Evolutionary conservation across 495 filamentous ascomycete genomes (phyloP), one percentile per base, ranked within the genome.

Genomic region (Neurospora sp.): DNA sequence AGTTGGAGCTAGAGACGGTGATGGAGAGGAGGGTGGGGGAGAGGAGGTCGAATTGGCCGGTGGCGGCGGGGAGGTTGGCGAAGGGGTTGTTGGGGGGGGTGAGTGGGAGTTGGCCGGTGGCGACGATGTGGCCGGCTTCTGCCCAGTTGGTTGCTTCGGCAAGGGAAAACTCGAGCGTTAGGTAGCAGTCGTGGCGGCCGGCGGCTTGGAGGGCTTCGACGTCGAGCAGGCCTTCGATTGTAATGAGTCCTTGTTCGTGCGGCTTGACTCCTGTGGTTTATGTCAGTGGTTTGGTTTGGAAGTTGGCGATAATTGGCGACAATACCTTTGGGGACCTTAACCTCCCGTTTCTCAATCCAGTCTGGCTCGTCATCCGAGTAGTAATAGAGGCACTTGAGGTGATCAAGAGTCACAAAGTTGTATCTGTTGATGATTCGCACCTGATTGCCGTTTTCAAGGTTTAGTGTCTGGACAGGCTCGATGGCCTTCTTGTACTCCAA

Each of bases 401-500:
- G 85, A 73, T 86, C 84, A 10, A 90, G 81, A 11, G 77, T 83
- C 34, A 83, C 73, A 71, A 88, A 88, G 72, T 88, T 85, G 73
- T 89, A 89, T 36, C 87, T 82, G 69, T 88, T 89, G 62, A 85
- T 76, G 15, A 90, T 82, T 5, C 80, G 80, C 11, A 88, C 79
- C 13, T 80, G 74, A 69, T 80, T 78, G 28, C 70, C 38, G 73
- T 73, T 39, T 70, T 78, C 71, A 70, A 79, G 4, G 0, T 71
- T 77, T 2, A 86, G 74, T 7, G 84, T 80, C 71, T 87, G 84
- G 1, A 91, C 85, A 0, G 90, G 90, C 71, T 90, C 87, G 71
- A 91, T 90, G 6, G 85, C 88, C 75, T 91, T 91, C 73, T 87
- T 87, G 74, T 90, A 89, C 79, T 93, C 90, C 19, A 81, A 73